Evolutionary conservation across 306 rosid species (phyloP).

Genomic region (Canavalia gladiata): DNA sequence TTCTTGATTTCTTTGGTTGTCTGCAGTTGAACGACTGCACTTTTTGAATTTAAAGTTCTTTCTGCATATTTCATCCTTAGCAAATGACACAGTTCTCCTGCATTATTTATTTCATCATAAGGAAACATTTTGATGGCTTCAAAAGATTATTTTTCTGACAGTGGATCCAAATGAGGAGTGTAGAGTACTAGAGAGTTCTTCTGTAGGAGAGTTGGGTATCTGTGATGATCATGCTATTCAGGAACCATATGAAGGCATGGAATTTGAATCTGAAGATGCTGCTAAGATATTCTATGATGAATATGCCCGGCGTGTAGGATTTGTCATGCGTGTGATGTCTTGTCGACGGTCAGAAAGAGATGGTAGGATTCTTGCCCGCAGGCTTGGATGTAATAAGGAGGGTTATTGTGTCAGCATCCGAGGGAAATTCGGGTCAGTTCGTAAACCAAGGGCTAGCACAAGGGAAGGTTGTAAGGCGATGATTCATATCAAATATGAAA

Average conservation of each 20-base stretch:
- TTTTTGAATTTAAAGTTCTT: constrained; percentile 7
- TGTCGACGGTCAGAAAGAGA: constrained; percentile 97
- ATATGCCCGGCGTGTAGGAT: constrained; percentile 82
- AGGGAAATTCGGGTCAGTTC: constrained; percentile 78
- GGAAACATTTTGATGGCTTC: constrained; percentile 35
- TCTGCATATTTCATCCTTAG: constrained; percentile 1
- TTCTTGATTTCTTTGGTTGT: constrained; percentile 19
- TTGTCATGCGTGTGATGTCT: constrained; percentile 98
- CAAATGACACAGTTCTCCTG: background rate
- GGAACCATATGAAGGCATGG: constrained; percentile 92
- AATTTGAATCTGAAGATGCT: constrained; percentile 94
- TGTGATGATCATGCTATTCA: constrained; percentile 60
- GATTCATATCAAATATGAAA: constrained; percentile 90
- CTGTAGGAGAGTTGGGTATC: constrained; percentile 50
- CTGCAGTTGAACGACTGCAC: constrained; percentile 7
- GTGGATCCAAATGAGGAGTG: constrained; percentile 72
- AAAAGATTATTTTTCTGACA: constrained; percentile 58
- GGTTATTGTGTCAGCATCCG: constrained; percentile 84
- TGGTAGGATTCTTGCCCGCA: constrained; percentile 94
- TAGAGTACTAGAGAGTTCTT: constrained; percentile 60
- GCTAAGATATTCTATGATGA: constrained; percentile 95
- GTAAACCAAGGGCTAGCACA: constrained; percentile 88
- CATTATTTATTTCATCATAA: constrained; percentile 19
- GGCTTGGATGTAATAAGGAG: constrained; percentile 96
- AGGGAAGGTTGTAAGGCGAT: constrained; percentile 98